Conservation (phyloP, 2,329 filamentous ascomycete genomes). For the Mollisiaceae sp. region DNA sequence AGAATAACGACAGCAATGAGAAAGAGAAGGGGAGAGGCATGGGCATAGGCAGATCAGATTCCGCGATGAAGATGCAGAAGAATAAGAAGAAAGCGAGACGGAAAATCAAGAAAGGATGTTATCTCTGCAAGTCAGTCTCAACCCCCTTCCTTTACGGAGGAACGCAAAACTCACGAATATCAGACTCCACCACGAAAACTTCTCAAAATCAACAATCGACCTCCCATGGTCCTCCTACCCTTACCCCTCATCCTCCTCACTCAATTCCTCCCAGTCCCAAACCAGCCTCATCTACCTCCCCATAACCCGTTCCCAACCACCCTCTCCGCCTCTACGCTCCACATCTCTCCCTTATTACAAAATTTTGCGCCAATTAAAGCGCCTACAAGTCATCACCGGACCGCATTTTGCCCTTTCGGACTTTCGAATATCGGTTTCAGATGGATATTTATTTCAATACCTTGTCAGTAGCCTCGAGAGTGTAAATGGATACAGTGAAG, state of each 20-base stretch:
- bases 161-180: no score
- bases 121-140: slow-evolving; percentile 21
- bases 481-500: background rate
- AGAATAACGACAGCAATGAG: background rate
- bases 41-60: background rate
- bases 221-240: background rate
- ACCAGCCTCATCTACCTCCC: slow-evolving; percentile 12
- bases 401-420: slow-evolving; percentile 20
- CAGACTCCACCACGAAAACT: slow-evolving; percentile 6
- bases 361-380: slow-evolving; percentile 13
- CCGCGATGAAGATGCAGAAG: background rate
- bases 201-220: slow-evolving; percentile 4
- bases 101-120: slow-evolving; percentile 8
- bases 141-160: background rate
- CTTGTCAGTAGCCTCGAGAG: slow-evolving; percentile 10
- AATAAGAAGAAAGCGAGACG: background rate
- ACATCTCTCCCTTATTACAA: slow-evolving; percentile 25
- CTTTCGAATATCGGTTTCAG: slow-evolving; percentile 20
- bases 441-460: slow-evolving; percentile 21
- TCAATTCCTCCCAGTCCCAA: background rate
- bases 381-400: slow-evolving; percentile 15
- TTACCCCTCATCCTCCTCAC: background rate
- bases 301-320: slow-evolving; percentile 17
- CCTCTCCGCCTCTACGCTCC: slow-evolving; percentile 24
- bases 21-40: background rate